phyloP scores from a whole-genome alignment of 192 early-diverging fungal genomes.

The Backusella westeae region DNA sequence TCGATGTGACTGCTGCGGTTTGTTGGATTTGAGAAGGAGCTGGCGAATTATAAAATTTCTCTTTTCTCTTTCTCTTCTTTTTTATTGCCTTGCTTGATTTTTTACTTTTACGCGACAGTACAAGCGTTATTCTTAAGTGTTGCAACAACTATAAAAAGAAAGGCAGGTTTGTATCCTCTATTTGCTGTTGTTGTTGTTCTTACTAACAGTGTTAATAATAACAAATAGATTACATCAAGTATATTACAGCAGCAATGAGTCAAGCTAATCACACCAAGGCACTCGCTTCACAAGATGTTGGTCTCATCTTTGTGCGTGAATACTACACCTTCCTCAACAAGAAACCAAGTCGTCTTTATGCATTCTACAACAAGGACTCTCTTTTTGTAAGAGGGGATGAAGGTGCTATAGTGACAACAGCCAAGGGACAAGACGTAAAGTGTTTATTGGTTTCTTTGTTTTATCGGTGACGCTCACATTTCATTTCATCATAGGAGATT shows the following conservation, averaged over 20 bases:
- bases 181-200: neutral
- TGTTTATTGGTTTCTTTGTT: neutral
- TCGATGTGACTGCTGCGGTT: no score
- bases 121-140: neutral
- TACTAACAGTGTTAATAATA: neutral
- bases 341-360: constrained; percentile 75
- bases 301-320: constrained; percentile 92
- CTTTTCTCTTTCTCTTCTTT: neutral
- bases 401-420: constrained; percentile 64
- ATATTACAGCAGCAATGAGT: neutral
- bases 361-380: constrained; percentile 88
- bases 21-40: no score
- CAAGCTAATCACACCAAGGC: neutral
- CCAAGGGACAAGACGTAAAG: constrained; percentile 71
- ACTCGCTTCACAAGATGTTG: constrained; percentile 64
- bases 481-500: constrained; percentile 65
- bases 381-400: constrained; percentile 81
- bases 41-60: neutral
- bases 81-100: neutral
- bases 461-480: neutral
- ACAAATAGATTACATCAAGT: neutral
- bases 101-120: constrained; percentile 1
- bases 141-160: neutral
- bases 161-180: neutral
- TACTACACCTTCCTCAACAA: constrained; percentile 93